These are phyloP conservation scores for Rhodotorula sp. DNA, from an alignment of 1,284 basidiomycete species.

Conservation along the genomic window DNA sequence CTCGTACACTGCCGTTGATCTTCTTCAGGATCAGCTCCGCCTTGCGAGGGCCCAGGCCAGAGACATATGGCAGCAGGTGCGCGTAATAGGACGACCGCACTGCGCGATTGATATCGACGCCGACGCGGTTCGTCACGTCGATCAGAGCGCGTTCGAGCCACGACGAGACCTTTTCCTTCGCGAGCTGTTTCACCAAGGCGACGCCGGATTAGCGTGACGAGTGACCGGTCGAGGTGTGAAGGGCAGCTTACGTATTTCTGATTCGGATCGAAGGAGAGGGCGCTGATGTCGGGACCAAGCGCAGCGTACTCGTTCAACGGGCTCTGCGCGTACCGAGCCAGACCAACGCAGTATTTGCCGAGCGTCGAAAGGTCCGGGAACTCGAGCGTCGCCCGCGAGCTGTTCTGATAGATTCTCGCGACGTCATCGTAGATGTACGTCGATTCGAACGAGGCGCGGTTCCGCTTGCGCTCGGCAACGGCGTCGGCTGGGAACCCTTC, in stretches of 20 bases:
- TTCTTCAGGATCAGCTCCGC: constrained; percentile 80
- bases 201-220: neutral
- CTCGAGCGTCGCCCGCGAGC: constrained; percentile 78
- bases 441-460: constrained; percentile 51
- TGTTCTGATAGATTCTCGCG: constrained; percentile 90
- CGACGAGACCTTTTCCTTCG: constrained; percentile 75
- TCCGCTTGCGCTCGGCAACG: constrained; percentile 3
- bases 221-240: neutral
- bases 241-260: constrained; percentile 64
- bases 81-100: constrained; percentile 84
- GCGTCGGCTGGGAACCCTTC: constrained; percentile 31
- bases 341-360: constrained; percentile 89
- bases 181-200: constrained; percentile 57
- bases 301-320: constrained; percentile 92
- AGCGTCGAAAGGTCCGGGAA: constrained; percentile 73
- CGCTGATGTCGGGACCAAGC: constrained; percentile 71
- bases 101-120: constrained; percentile 93
- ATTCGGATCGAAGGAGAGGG: constrained; percentile 78
- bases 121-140: constrained; percentile 84
- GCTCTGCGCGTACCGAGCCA: constrained; percentile 90
- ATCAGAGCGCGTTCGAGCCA: constrained; percentile 85
- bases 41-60: constrained; percentile 93
- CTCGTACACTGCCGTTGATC: constrained; percentile 60
- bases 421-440: constrained; percentile 87
- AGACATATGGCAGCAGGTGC: constrained; percentile 81